Conservation (phyloP, 257 asterid genomes). For the Primulina tabacum region DNA sequence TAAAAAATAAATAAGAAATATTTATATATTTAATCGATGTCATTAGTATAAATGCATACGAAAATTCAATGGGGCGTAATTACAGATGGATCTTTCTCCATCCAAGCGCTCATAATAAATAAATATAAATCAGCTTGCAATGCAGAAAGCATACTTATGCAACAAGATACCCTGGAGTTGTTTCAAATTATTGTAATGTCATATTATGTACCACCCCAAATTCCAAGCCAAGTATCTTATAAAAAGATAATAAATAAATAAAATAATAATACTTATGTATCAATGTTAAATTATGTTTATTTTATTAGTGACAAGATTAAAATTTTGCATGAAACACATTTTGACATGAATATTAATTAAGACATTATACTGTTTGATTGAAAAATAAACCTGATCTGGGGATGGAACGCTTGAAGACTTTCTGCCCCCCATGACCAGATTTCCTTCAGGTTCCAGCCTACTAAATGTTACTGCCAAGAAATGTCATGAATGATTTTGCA, state of each 20-base stretch:
- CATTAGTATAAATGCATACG: not conserved
- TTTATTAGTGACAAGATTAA: no score
- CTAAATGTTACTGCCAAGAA: slow-evolving; percentile 80
- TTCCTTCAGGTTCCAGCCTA: slow-evolving; percentile 92
- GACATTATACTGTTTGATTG: slow-evolving; percentile 3
- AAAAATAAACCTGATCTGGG: slow-evolving; percentile 62
- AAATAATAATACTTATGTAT: no score
- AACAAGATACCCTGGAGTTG: not conserved
- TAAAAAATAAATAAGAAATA: no score
- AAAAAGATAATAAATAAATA: no score
- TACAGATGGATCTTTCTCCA: not conserved
- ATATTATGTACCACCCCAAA: not conserved
- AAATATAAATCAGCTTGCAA: not conserved
- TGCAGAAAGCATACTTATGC: not conserved
- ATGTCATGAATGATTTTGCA: slow-evolving; percentile 29
- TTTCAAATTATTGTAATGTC: not conserved
- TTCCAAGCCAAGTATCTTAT: not conserved
- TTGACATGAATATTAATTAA: not conserved
- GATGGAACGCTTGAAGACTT: slow-evolving; percentile 54
- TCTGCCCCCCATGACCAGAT: slow-evolving; percentile 91
- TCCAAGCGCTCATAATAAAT: not conserved
- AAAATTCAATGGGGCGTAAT: not conserved
- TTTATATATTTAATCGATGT: not conserved
- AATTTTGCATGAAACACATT: not conserved
- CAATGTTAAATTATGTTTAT: no score